phyloP scores from a whole-genome alignment of 176 grass and related monocot species.

The Oryza meridionalis region DNA sequence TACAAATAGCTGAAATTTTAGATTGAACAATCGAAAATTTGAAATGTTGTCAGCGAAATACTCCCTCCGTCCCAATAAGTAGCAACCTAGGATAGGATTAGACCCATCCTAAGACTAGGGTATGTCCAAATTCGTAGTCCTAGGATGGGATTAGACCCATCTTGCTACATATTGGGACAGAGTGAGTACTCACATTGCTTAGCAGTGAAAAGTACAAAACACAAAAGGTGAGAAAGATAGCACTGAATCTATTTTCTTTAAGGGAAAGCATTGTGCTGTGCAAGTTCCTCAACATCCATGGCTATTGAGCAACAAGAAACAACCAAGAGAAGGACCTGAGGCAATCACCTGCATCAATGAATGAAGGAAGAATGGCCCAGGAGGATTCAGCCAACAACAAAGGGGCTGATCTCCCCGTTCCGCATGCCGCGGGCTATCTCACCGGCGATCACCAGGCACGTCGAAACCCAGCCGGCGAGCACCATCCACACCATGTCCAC shows the following conservation, averaged over 20 bases:
- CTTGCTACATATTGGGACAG: too few relatives aligned
- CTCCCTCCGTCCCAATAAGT: too few relatives aligned
- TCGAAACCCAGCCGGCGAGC: slow-evolving; percentile 70
- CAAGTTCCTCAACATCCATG: background rate
- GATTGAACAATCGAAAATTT: background rate
- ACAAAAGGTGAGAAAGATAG: background rate
- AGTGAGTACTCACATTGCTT: background rate
- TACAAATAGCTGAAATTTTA: background rate
- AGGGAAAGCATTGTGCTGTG: background rate
- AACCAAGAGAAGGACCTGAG: background rate
- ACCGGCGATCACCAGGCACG: slow-evolving; percentile 65
- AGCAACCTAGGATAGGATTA: too few relatives aligned
- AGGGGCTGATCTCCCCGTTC: slow-evolving; percentile 61
- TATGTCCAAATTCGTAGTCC: too few relatives aligned
- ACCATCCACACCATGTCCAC: slow-evolving; percentile 72
- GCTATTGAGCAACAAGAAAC: slow-evolving; percentile 7
- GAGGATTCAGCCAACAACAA: slow-evolving; percentile 58
- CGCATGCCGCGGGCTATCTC: slow-evolving; percentile 73
- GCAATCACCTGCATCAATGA: slow-evolving; percentile 24
- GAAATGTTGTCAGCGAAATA: background rate
- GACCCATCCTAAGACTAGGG: too few relatives aligned
- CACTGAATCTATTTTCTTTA: background rate
- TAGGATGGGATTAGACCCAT: too few relatives aligned
- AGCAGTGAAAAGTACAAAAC: background rate
- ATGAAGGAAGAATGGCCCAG: background rate